Conservation (phyloP, 148 eudicot species). For the Persicaria maculosa region DNA sequence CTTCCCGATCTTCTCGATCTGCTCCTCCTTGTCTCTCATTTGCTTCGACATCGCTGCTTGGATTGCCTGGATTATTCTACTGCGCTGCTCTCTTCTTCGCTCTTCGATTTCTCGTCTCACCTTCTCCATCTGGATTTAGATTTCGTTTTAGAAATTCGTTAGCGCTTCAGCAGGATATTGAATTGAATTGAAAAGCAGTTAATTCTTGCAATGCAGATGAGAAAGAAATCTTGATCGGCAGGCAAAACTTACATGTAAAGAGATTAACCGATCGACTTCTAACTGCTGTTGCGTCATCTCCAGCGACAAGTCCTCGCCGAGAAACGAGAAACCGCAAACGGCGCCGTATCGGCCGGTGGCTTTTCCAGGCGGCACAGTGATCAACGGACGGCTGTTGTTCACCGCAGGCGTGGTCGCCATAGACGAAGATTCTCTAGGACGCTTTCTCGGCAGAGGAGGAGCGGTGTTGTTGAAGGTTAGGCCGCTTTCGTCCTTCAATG, state of each 20-base stretch:
- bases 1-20: slow-evolving; percentile 45
- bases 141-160: background rate
- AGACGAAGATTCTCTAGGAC: slow-evolving; percentile 26
- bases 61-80: slow-evolving; percentile 36
- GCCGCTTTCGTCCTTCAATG: slow-evolving; percentile 57
- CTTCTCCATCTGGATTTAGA: slow-evolving; percentile 41
- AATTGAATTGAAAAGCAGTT: background rate
- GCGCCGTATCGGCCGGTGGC: slow-evolving; percentile 1
- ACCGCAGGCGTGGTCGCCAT: background rate
- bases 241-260: slow-evolving; percentile 46
- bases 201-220: background rate
- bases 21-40: slow-evolving; percentile 50
- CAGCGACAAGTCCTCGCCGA: slow-evolving; percentile 54
- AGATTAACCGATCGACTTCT: slow-evolving; percentile 53
- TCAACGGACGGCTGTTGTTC: slow-evolving; percentile 14
- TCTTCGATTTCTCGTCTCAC: slow-evolving; percentile 52
- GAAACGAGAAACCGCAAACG: slow-evolving; percentile 25
- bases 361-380: background rate
- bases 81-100: slow-evolving; percentile 30
- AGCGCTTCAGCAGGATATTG: background rate
- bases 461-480: slow-evolving; percentile 34
- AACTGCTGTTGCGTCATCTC: slow-evolving; percentile 56
- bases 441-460: slow-evolving; percentile 39
- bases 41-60: slow-evolving; percentile 38
- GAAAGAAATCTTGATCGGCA: background rate